Evolutionary conservation across 2,329 filamentous ascomycete genomes (phyloP), one percentile per base, ranked within the genome.

Genomic region (Aspergillus vadensis): DNA sequence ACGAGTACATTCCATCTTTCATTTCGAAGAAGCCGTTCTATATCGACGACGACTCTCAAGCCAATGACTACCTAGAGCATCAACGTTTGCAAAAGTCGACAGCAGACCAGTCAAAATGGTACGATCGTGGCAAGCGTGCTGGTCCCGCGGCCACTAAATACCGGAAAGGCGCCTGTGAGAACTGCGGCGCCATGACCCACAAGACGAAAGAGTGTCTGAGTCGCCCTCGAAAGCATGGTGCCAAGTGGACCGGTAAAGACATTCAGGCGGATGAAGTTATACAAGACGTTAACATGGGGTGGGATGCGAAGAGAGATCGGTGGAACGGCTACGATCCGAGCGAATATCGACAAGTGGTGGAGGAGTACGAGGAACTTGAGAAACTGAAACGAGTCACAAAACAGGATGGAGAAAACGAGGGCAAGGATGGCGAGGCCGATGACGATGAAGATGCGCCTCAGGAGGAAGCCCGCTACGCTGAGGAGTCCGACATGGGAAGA

Each of bases 11-110:
- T 72, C 95, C 95, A 5, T 88, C 91, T 57, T 99, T 97, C 83
- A 99, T 99, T 80, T 93, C 92, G 70, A 97, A 97, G 77, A 93
- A 96, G 69, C 95, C 95, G 4, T 99, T 99, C 80, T 99, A 98
- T 77, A 88, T 96, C 57, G 87, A 86, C 69, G 91, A 92, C 73
- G 88, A 89, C 66, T 86, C 89, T 62, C 85, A 90, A 63, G 85
- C 86, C 68, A 86, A 85, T 74, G 93, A 98, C 72, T 99, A 98
- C 75, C 91, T 99, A 66, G 92, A 96, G 78, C 95, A 99, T 86
- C 95, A 99, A 73, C 91, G 93, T 75, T 82, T 94, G 25, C 88
- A 92, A 60, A 88, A 90, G 67, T 79, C 83, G 56, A 86, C 88
- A 50, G 85, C 88, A 60, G 84, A 86, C 49, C 82, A 89, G 63